These are phyloP conservation scores for Kuraishia ogatae DNA, from an alignment of 805 yeast genomes.

Conservation along the genomic window DNA sequence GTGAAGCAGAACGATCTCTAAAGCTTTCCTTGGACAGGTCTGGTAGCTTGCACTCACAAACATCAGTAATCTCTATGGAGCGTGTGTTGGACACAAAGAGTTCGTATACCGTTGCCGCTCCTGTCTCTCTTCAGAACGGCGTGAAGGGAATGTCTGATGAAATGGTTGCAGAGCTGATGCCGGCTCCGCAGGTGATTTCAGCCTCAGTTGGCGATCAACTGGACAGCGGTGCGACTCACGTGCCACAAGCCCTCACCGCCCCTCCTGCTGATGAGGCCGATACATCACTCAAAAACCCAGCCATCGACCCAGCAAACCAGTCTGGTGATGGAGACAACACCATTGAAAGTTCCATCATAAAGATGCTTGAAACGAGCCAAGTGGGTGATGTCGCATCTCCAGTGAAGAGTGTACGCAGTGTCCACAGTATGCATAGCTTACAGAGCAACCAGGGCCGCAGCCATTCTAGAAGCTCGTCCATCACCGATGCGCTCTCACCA, in stretches of 20 bases:
- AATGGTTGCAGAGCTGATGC: slow-evolving; percentile 8
- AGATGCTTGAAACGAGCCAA: slow-evolving; percentile 1
- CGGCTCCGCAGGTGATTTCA: neutral
- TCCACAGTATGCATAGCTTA: neutral
- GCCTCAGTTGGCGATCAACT: neutral
- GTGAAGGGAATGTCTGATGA: slow-evolving; percentile 14
- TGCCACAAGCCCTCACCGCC: neutral
- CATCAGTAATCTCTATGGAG: slow-evolving; percentile 19
- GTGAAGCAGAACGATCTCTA: slow-evolving; percentile 10
- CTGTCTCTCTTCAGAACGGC: slow-evolving; percentile 13
- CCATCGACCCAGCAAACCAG: neutral
- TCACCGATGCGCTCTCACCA: slow-evolving; percentile 5
- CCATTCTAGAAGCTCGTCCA: slow-evolving; percentile 5
- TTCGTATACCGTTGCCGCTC: slow-evolving; percentile 9
- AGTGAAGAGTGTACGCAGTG: neutral
- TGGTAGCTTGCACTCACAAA: slow-evolving; percentile 17
- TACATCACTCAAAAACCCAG: neutral
- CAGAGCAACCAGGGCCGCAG: neutral
- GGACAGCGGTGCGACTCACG: no score
- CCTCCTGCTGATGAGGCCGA: no score
- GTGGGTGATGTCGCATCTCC: slow-evolving; percentile 14
- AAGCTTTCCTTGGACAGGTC: slow-evolving; percentile 20
- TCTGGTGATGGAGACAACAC: neutral
- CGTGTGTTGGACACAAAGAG: slow-evolving; percentile 15
- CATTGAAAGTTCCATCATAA: slow-evolving; percentile 2